phyloP scores from a whole-genome alignment of 176 grass and related monocot genomes.

The Alloteropsis semialata region DNA sequence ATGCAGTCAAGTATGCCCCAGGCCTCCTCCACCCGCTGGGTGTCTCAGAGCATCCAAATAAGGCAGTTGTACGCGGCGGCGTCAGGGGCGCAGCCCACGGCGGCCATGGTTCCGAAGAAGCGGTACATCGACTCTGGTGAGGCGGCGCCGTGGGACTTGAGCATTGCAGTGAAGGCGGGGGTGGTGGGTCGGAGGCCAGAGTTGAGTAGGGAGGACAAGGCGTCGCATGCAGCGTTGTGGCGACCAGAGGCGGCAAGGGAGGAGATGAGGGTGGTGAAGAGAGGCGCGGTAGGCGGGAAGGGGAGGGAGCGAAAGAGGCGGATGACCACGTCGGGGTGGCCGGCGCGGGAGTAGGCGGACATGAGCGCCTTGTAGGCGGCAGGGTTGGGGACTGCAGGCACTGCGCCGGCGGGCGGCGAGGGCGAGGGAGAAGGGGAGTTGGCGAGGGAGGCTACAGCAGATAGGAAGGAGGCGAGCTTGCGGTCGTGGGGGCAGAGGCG shows the following conservation, averaged over 20 bases:
- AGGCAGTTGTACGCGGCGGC: slow-evolving; percentile 36
- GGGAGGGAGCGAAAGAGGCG: slow-evolving; percentile 55
- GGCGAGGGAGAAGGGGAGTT: not conserved
- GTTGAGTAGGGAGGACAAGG: slow-evolving; percentile 42
- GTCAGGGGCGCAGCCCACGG: too few species aligned
- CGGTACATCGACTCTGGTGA: slow-evolving; percentile 11
- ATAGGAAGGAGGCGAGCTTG: slow-evolving; percentile 44
- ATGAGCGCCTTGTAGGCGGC: slow-evolving; percentile 53
- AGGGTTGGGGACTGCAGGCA: slow-evolving; percentile 10
- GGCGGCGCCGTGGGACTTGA: slow-evolving; percentile 16
- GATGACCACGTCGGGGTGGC: slow-evolving; percentile 37
- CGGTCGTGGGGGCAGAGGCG: slow-evolving; percentile 15
- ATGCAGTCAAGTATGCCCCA: slow-evolving; percentile 60
- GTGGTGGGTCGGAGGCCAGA: slow-evolving; percentile 29
- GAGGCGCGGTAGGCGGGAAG: slow-evolving; percentile 3
- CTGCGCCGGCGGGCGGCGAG: not conserved
- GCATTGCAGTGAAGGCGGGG: slow-evolving; percentile 47
- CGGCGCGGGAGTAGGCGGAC: slow-evolving; percentile 52
- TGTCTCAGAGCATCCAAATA: slow-evolving; percentile 53
- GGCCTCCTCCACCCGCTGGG: slow-evolving; percentile 47
- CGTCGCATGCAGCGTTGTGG: slow-evolving; percentile 1
- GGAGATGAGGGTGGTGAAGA: slow-evolving; percentile 54
- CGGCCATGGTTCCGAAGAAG: not conserved
- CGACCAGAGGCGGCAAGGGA: slow-evolving; percentile 36
- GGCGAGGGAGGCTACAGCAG: slow-evolving; percentile 25